Base-by-base conservation (phyloP, 2,329 filamentous ascomycete species). In the Colletotrichum lentis region DNA sequence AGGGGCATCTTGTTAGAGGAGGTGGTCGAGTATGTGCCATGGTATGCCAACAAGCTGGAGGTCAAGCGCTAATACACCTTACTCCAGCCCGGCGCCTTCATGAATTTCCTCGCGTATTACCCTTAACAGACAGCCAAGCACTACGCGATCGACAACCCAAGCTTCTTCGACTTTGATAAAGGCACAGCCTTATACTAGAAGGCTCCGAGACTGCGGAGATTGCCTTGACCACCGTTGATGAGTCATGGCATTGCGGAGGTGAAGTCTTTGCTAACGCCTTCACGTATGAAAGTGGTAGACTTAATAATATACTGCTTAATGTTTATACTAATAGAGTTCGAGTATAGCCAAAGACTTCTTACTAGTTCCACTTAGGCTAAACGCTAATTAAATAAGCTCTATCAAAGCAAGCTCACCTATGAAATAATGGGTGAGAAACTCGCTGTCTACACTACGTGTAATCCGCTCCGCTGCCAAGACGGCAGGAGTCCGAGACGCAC, bases 61-160 rank as follows among this genome's bases (percentile, higher is more conserved):
- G 77, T 82, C 12, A 75, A 77, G 0, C 69, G 72, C 8, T 82
- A 84, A 59, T 85, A 85, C 73, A 80, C 75, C 31, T 75, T 84
- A 2, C 86, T 86, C 75, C 82, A 85, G 62, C 80, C 82, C 1
- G 82, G 82, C 5, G 69, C 81, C 20, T 84, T 85, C 73, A 71
- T 82, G 43, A 78, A 85, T 72, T 86, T 85, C 76, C 77, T 86
- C 14, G 81, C 79, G 18, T n/a, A n/a, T n/a, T 76, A 77, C 61
- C 83, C 84, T 0, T 71, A 82, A 63, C 73, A 79, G 16, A 78
- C 80, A 0, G 69, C 77, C 6, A 80, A 79, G 20, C 73, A 80
- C 16, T 72, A 85, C n/a, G 60, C 62, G 3, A 73, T 73, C 5
- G 52, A 59, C 4, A 24, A 14, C 20, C 24, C 50, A 6, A 22